These are phyloP conservation scores for Malassezia globosa DNA, from an alignment of 1,284 basidiomycete genomes.

Conservation along the genomic window DNA sequence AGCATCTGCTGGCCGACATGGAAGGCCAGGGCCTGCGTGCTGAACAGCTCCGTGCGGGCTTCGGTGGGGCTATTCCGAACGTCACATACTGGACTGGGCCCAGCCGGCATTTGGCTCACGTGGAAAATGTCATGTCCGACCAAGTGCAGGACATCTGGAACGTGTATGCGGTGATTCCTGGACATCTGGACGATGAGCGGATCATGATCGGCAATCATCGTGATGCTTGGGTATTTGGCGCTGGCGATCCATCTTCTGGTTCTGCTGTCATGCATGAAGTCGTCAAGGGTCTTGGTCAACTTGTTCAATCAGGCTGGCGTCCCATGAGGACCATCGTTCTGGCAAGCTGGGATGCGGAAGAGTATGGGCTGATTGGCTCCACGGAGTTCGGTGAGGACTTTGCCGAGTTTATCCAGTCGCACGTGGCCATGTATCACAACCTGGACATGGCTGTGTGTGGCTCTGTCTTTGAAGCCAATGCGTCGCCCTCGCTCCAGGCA, in stretches of 20 bases:
- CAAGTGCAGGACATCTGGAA: conserved; percentile 54
- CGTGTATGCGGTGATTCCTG: conserved; percentile 77
- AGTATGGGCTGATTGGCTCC: conserved; percentile 75
- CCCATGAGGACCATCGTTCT: conserved; percentile 78
- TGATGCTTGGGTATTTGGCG: conserved; percentile 50
- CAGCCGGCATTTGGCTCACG: conserved; percentile 24
- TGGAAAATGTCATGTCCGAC: conserved; percentile 28
- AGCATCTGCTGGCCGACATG: conserved; percentile 49
- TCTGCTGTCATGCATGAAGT: conserved; percentile 75
- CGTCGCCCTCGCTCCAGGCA: conserved; percentile 67
- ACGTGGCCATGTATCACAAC: conserved; percentile 80
- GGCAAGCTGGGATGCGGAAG: conserved; percentile 86
- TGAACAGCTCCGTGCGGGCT: conserved; percentile 52
- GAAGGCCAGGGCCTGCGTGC: conserved; percentile 49
- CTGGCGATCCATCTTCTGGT: conserved; percentile 72
- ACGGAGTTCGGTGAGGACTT: conserved; percentile 87
- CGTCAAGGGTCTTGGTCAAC: conserved; percentile 65
- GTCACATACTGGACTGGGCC: conserved; percentile 52
- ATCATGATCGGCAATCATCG: conserved; percentile 59
- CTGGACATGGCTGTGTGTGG: conserved; percentile 63
- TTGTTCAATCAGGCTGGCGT: conserved; percentile 69
- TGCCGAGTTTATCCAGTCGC: conserved; percentile 61
- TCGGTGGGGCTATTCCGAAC: conserved; percentile 51
- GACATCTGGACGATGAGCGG: conserved; percentile 68
- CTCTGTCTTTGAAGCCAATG: conserved; percentile 54